phyloP scores from a whole-genome alignment of 371 early-diverging fungal species.

The Apophysomyces sp. region DNA sequence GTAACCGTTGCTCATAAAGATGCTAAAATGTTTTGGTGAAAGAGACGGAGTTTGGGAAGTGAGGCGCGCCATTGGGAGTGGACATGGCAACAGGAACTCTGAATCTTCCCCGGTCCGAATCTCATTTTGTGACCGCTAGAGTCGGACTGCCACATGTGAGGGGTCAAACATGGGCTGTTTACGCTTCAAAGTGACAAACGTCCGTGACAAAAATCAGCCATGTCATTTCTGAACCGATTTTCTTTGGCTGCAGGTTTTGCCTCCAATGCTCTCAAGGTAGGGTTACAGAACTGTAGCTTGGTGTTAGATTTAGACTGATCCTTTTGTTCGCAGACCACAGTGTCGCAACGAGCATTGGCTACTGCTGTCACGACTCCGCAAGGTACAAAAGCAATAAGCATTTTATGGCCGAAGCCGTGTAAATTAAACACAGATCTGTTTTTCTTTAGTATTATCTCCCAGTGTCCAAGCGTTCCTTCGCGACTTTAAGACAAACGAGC shows the following conservation, averaged over 20 bases:
- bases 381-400: not conserved
- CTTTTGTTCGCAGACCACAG: not conserved
- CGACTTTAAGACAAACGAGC: conserved; percentile 76
- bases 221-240: not conserved
- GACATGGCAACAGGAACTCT: not conserved
- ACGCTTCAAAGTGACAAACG: too few species aligned
- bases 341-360: not conserved
- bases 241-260: not conserved
- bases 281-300: not conserved
- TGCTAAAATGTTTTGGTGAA: too few species aligned
- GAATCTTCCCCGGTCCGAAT: not conserved
- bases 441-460: not conserved
- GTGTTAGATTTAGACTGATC: not conserved
- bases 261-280: not conserved
- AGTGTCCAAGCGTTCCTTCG: conserved; percentile 80
- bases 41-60: too few species aligned
- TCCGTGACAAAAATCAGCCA: not conserved
- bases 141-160: too few species aligned
- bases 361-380: not conserved
- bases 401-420: not conserved
- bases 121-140: too few species aligned
- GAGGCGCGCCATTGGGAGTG: not conserved
- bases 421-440: not conserved
- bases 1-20: too few species aligned
- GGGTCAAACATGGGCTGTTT: too few species aligned